These are phyloP conservation scores for Asclepias syriaca DNA, from an alignment of 257 asterid species.

Conservation along the genomic window DNA sequence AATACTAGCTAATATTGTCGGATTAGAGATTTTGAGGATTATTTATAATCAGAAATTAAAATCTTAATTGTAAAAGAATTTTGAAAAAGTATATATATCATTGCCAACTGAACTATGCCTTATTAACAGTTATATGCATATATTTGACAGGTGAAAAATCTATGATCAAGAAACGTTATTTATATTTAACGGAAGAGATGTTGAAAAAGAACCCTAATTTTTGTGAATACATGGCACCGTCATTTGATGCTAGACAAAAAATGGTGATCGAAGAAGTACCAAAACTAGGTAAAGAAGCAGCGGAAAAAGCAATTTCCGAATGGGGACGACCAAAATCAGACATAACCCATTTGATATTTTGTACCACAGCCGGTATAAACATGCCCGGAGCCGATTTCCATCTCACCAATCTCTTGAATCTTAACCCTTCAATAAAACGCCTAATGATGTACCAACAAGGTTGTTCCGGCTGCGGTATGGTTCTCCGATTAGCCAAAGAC, in stretches of 20 bases:
- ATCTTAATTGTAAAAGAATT: no score
- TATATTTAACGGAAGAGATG: conserved; percentile 1
- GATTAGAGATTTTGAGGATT: no score
- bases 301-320: conserved; percentile 6
- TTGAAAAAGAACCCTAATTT: not conserved
- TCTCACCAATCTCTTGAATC: conserved; percentile 69
- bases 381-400: conserved; percentile 23
- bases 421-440: conserved; percentile 59
- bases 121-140: no score
- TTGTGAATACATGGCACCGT: not conserved
- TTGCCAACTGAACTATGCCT: no score
- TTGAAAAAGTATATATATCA: no score
- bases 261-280: not conserved
- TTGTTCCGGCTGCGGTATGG: conserved; percentile 72
- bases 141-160: conserved; percentile 3
- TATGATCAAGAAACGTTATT: not conserved
- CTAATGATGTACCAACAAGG: conserved; percentile 82
- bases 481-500: conserved; percentile 69
- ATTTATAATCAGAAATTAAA: no score
- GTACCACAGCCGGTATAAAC: not conserved
- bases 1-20: no score
- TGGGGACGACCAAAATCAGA: conserved; percentile 5
- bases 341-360: conserved; percentile 1
- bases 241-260: not conserved
- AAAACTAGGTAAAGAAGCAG: conserved; percentile 9